Evolutionary conservation across 2,329 filamentous ascomycete species (phyloP).

Genomic region (Coniochaeta sp.): DNA sequence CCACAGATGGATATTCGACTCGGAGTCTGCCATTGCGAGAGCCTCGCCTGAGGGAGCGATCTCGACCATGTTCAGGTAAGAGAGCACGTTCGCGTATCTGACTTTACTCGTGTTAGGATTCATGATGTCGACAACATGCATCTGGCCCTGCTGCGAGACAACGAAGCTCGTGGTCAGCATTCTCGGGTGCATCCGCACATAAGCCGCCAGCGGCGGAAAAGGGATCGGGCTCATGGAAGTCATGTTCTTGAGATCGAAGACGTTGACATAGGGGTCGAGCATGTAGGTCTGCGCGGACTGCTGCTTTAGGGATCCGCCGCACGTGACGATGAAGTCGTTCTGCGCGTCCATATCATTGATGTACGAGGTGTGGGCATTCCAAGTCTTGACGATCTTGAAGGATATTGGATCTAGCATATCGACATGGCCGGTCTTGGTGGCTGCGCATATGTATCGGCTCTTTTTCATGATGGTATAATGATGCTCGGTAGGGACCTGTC

Average conservation of each 20-base stretch:
- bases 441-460: conserved; percentile 84
- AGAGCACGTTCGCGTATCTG: conserved; percentile 70
- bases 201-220: conserved; percentile 85
- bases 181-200: conserved; percentile 92
- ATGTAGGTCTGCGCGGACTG: conserved; percentile 62
- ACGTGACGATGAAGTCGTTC: conserved; percentile 91
- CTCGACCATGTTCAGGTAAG: conserved; percentile 72
- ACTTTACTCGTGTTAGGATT: conserved; percentile 85
- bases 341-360: conserved; percentile 98
- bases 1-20: conserved; percentile 78
- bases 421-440: conserved; percentile 73
- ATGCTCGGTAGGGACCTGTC: conserved; percentile 59
- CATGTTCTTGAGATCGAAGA: conserved; percentile 91
- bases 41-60: conserved; percentile 84
- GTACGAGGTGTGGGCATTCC: conserved; percentile 81
- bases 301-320: conserved; percentile 82
- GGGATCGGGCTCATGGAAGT: conserved; percentile 83
- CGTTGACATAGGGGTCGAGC: conserved; percentile 87
- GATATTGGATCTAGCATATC: conserved; percentile 77
- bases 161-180: conserved; percentile 94
- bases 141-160: conserved; percentile 82
- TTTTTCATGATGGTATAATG: conserved; percentile 91
- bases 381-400: conserved; percentile 73
- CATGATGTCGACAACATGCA: conserved; percentile 93
- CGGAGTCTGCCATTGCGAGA: conserved; percentile 70